Evolutionary conservation across 495 filamentous ascomycete species (phyloP), one percentile per base, ranked within the genome.

Genomic region (Penicillium alfredii): DNA sequence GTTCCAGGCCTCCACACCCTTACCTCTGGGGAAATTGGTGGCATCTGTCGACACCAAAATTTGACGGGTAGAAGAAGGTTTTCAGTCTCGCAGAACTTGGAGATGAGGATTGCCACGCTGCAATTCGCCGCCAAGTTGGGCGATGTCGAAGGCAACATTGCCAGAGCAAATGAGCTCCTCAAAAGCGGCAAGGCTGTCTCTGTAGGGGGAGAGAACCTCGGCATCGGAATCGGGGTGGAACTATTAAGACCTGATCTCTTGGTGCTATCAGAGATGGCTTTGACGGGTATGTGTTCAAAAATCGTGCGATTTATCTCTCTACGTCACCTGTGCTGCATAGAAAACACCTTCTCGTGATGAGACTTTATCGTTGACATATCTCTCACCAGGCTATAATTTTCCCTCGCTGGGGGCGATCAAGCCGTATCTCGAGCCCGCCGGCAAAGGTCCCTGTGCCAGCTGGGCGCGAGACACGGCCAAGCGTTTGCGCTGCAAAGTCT

Each of bases 201-300:
- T 8, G 24, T 42, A 4, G 33, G 26, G 27, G 39, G 25, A 9
- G 16, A 29, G 23, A 15, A 17, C 6, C 29, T 29, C 1, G 12
- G 34, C 3, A 11, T 42, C n/a, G 31, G 40, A 4, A 23, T 49
- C 17, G 62, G 50, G 8, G 34, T 60, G 10, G 57, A 65, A 8
- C n/a, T 36, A 4, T 38, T 64, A 24, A 51, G 38, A 28, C 55
- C 56, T 18, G 68, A 73, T 48, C 58, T 95, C 27, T 69, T 96
- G 10, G 77, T 95, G 8, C 64, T 97, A 35, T 87, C 88, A 8
- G 90, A 97, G 62, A 59, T 95, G 61, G 87, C 90, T 10, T 86
- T 97, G 53, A 77, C 86, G 33, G 88, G 86, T 87, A 70, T 45
- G 74, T 65, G 31, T 7, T 30, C 28, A n/a, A n/a, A n/a, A n/a